Conservation (phyloP, 352 stramenopile genomes). For the Saprolegnia diclina region DNA sequence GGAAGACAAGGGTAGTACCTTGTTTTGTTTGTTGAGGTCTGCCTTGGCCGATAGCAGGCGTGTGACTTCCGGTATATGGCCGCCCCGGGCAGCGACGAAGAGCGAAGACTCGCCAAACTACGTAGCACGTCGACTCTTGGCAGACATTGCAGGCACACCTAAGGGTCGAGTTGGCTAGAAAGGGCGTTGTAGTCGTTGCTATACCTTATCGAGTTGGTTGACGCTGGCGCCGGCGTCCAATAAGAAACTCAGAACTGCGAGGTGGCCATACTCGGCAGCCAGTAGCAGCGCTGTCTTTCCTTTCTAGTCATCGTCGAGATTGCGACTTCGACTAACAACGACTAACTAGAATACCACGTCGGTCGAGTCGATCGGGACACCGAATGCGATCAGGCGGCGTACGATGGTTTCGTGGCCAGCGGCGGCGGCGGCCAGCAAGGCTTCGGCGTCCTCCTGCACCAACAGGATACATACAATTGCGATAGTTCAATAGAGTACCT, state of each 20-base stretch:
- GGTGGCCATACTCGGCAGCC: not conserved
- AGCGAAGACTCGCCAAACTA: slow-evolving; percentile 10
- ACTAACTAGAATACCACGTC: not conserved
- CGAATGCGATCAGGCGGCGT: not conserved
- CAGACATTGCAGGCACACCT: not conserved
- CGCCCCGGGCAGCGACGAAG: slow-evolving; percentile 1
- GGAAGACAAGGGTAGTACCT: not conserved
- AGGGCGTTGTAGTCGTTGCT: not conserved
- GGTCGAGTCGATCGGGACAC: not conserved
- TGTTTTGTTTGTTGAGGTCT: not conserved
- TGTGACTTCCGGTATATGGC: not conserved
- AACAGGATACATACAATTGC: not conserved
- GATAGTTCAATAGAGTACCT: not conserved
- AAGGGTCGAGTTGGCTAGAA: not conserved
- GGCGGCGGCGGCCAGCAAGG: not conserved
- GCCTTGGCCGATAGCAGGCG: not conserved
- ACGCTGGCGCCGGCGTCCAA: not conserved
- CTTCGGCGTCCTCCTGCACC: not conserved
- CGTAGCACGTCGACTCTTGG: too few species aligned
- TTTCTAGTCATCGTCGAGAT: not conserved
- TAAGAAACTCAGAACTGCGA: not conserved
- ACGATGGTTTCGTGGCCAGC: not conserved
- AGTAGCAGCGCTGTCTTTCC: not conserved
- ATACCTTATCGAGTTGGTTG: slow-evolving; percentile 4
- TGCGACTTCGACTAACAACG: not conserved